Evolutionary conservation across 495 filamentous ascomycete species (phyloP), one percentile per base, ranked within the genome.

Genomic region (Lophiostoma macrostomum): DNA sequence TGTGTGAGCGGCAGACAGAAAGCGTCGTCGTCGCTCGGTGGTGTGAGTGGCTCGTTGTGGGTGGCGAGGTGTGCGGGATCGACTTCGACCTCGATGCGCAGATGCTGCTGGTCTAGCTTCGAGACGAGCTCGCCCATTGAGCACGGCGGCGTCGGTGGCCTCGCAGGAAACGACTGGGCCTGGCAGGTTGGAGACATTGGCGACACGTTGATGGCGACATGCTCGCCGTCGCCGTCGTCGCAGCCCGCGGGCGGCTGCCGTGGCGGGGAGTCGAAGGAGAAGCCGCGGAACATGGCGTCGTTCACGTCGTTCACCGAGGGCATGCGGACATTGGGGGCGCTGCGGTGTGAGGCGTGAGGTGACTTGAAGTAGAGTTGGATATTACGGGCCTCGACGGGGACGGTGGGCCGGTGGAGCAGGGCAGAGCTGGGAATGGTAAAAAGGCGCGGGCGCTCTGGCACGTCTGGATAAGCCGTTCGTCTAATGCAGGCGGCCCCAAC

Each of bases 191-290:
- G 20, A 5, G 47, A 53, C 8, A 41, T 58, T 14, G 60, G 60
- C 36, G 60, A 64, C 44, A 64, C 52, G 34, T 62, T 43, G 36
- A 52, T 56, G 37, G 44, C 54, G 3, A 40, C 47, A 35, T 48
- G 60, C 32, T 63, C 55, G 6, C 40, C 52, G 13, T 61, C 47
- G 46, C 41, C 55, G 6, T 40, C 52, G 13, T 61, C 47, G 46
- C 41, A 34, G 10, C 27, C 20, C 39, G 23, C 24, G 1, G 49
- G 39, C 20, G 50, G 35, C 30, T 43, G 43, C 43, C 50, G 49
- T 32, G 53, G 50, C 8, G 60, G 54, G 1, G 53, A 30, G 18
- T 52, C 60, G 50, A 64, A 60, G 35, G 60, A 64, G 40, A 60
- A 64, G 40, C 48, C 37, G 20, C 56, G 44, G 39, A 64, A 64